phyloP scores from a whole-genome alignment of 768 basidiomycete species.

The Boletus patriciae region DNA sequence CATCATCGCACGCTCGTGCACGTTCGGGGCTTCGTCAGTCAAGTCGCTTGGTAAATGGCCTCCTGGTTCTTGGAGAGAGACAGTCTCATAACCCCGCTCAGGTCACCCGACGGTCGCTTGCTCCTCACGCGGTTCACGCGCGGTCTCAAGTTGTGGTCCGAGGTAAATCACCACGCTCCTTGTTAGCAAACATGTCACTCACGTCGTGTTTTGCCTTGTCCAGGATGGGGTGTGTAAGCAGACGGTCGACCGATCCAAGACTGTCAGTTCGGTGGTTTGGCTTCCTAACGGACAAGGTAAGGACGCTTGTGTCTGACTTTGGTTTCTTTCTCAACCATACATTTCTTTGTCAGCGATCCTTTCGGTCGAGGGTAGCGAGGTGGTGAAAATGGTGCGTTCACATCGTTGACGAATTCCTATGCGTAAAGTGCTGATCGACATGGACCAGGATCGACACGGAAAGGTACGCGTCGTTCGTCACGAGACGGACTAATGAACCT shows the following conservation, averaged over 20 bases:
- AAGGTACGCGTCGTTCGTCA: conserved; percentile 24
- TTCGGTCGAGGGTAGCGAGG: conserved; percentile 49
- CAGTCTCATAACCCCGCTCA: conserved; percentile 8
- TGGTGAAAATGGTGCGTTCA: conserved; percentile 43
- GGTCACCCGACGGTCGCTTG: conserved; percentile 48
- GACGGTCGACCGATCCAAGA: conserved; percentile 47
- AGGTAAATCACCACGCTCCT: conserved; percentile 27
- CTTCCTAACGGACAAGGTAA: conserved; percentile 47
- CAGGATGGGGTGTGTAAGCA: conserved; percentile 51
- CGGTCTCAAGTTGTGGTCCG: conserved; percentile 53
- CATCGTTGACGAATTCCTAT: background rate
- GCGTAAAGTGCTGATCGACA: background rate
- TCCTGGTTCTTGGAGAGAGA: background rate
- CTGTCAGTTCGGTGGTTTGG: conserved; percentile 50
- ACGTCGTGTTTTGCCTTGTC: background rate
- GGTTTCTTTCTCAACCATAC: background rate
- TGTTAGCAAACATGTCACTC: background rate
- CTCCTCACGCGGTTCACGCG: conserved; percentile 50
- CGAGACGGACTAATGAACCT: background rate
- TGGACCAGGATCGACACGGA: conserved; percentile 42
- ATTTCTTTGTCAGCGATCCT: conserved; percentile 40
- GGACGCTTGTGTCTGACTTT: background rate
- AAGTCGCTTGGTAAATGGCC: conserved; percentile 47
- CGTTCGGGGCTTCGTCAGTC: conserved; percentile 50
- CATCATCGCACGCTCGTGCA: conserved; percentile 49